phyloP scores from a whole-genome alignment of 768 basidiomycete genomes.

The Phylloporus rhodoxanthus region DNA sequence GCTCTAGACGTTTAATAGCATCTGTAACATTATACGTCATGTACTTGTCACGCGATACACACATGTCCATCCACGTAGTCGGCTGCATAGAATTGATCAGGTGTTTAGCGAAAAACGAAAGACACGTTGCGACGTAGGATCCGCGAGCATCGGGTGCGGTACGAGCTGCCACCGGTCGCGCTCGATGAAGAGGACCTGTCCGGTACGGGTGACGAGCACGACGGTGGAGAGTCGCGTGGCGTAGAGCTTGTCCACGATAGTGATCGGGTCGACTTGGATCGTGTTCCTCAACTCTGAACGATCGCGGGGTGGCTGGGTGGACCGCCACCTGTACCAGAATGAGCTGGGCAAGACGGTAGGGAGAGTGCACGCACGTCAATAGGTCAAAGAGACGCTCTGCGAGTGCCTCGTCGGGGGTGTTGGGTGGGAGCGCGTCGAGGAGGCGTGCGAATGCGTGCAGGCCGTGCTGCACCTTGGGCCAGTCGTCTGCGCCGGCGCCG shows the following conservation, averaged over 20 bases:
- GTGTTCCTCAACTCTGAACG: conserved; percentile 56
- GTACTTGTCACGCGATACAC: conserved; percentile 22
- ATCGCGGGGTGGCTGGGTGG: conserved; percentile 37
- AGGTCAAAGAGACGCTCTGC: conserved; percentile 56
- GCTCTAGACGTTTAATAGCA: conserved; percentile 24
- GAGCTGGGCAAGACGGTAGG: too few species aligned
- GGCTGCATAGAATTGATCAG: conserved; percentile 19
- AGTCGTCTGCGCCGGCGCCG: conserved; percentile 50
- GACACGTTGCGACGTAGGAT: conserved; percentile 41
- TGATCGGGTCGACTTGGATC: conserved; percentile 56
- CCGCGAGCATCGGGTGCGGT: conserved; percentile 31
- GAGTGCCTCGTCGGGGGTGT: conserved; percentile 46
- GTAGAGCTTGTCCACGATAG: conserved; percentile 33
- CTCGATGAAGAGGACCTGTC: conserved; percentile 63
- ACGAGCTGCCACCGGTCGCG: conserved; percentile 58
- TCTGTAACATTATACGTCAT: conserved; percentile 31
- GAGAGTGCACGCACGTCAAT: conserved; percentile 52
- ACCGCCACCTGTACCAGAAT: conserved; percentile 19
- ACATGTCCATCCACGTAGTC: conserved; percentile 3
- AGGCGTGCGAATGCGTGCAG: conserved; percentile 40
- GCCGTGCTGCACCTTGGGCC: conserved; percentile 73
- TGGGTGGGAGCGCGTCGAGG: conserved; percentile 34
- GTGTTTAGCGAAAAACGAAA: conserved; percentile 43
- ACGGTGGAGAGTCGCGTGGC: conserved; percentile 73
- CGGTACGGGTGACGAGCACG: conserved; percentile 55